phyloP scores from a whole-genome alignment of 768 basidiomycete genomes.

The Candolleomyces aberdarensis region DNA sequence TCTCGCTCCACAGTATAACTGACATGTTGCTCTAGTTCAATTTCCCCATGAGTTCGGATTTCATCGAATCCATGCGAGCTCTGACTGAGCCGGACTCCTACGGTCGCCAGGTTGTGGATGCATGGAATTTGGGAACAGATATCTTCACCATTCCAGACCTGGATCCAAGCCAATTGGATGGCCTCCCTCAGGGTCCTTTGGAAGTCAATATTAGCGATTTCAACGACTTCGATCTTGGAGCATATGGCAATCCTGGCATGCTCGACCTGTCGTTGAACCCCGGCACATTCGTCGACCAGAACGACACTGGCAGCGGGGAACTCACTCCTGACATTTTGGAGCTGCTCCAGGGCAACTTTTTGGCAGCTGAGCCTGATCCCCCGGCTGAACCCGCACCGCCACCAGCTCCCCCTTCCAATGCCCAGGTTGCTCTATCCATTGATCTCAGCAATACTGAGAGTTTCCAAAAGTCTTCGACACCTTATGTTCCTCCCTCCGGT shows the following conservation, averaged over 20 bases:
- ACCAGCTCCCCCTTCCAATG: background rate
- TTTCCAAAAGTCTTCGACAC: background rate
- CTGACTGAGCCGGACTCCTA: background rate
- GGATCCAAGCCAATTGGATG: background rate
- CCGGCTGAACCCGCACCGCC: slow-evolving; percentile 1
- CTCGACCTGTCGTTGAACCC: background rate
- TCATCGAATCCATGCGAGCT: background rate
- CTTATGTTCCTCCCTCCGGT: slow-evolving; percentile 54
- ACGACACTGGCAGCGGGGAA: background rate
- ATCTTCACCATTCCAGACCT: background rate
- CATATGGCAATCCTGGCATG: background rate
- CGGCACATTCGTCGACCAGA: background rate
- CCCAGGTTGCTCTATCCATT: slow-evolving; percentile 5
- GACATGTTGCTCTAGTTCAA: background rate
- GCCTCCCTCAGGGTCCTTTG: background rate
- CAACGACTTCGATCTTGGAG: background rate
- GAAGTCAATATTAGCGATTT: background rate
- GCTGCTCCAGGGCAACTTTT: background rate
- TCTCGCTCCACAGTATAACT: background rate
- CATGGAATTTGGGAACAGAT: background rate
- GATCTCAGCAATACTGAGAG: slow-evolving; percentile 3
- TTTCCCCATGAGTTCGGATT: background rate
- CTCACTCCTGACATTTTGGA: background rate
- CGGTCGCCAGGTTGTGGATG: background rate
- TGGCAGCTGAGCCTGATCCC: background rate